phyloP scores from a whole-genome alignment of 805 yeast genomes.

The Lipomyces sp. region DNA sequence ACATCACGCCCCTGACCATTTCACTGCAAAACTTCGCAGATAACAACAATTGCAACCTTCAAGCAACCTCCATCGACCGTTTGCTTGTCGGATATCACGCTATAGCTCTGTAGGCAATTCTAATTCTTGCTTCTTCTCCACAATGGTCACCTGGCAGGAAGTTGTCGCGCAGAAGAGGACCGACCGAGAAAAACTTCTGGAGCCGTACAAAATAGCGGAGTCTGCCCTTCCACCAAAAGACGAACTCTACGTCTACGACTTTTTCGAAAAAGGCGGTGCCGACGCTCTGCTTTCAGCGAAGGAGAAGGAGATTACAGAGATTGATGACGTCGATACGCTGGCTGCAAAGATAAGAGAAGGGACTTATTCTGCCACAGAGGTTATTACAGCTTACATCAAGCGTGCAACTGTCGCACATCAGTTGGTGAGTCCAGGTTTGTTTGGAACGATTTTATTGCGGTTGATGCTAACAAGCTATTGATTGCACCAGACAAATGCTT shows the following conservation, averaged over 20 bases:
- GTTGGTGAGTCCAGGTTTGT: conserved; percentile 14
- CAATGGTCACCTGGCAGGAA: conserved; percentile 38
- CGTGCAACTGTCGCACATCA: conserved; percentile 39
- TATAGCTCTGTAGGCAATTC: background rate
- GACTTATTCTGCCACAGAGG: conserved; percentile 51
- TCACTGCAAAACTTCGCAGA: no score
- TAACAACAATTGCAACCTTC: no score
- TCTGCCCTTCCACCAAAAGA: conserved; percentile 37
- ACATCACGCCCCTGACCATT: no score
- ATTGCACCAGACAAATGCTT: conserved; percentile 41
- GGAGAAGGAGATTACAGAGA: conserved; percentile 41
- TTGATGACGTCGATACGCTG: conserved; percentile 36
- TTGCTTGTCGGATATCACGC: background rate
- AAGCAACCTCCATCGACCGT: no score
- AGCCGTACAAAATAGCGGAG: conserved; percentile 35
- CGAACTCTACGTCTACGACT: conserved; percentile 36
- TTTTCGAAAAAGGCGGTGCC: conserved; percentile 35
- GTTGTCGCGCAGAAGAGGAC: conserved; percentile 38
- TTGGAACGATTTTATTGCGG: background rate
- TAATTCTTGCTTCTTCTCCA: background rate
- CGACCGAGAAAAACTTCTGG: conserved; percentile 38
- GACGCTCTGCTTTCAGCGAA: conserved; percentile 33
- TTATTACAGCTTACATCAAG: conserved; percentile 51
- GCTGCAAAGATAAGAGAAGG: conserved; percentile 40
- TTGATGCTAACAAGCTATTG: background rate